phyloP scores from a whole-genome alignment of 805 yeast genomes.

The Komagataella pastoris region DNA sequence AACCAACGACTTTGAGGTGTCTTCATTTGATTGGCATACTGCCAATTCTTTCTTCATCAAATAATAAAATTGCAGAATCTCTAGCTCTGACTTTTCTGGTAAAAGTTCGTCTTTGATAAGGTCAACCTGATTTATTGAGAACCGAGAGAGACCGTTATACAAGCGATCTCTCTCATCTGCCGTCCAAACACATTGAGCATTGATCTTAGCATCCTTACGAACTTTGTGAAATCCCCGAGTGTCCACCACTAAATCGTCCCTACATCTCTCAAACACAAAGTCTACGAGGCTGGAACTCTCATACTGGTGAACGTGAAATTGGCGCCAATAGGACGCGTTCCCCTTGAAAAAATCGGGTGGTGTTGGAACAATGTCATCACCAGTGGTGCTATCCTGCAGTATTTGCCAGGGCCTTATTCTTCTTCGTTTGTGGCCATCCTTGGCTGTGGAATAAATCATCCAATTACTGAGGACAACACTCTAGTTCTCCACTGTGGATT shows the following conservation, averaged over 20 bases:
- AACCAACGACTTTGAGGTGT: conserved; percentile 6
- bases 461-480: background rate
- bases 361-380: background rate
- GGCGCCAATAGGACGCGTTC: background rate
- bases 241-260: background rate
- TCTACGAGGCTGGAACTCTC: background rate
- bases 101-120: conserved; percentile 17
- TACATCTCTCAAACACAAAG: background rate
- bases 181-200: background rate
- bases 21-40: background rate
- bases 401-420: background rate
- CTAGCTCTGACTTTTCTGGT: conserved; percentile 22
- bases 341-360: background rate
- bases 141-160: conserved; percentile 8
- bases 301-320: background rate
- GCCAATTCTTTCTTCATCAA: conserved; percentile 14
- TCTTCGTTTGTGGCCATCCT: background rate
- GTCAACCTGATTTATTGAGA: conserved; percentile 27
- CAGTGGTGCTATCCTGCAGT: background rate
- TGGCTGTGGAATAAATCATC: background rate
- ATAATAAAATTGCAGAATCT: conserved; percentile 25
- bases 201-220: background rate
- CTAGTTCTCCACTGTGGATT: too few relatives aligned
- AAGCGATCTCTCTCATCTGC: background rate
- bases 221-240: background rate